Conservation (phyloP, 805 yeast species). For the Candida germanica region DNA sequence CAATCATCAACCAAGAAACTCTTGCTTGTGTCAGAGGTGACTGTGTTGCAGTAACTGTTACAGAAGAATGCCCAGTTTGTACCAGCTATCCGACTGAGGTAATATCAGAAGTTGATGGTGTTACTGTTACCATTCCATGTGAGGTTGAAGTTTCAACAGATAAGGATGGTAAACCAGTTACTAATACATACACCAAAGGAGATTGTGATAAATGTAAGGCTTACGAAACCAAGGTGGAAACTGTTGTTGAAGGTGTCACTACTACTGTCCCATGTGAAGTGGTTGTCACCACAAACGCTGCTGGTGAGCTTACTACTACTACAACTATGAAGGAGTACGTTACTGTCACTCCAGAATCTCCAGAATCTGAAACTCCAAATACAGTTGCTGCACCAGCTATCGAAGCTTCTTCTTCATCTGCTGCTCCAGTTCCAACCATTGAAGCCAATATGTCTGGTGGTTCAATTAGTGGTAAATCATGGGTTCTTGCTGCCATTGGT, state of each 20-base stretch:
- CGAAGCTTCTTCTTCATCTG: conserved; percentile 11
- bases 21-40: conserved; percentile 10
- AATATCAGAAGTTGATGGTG: conserved; percentile 13
- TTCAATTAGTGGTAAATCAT: neutral
- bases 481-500: conserved; percentile 1
- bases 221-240: conserved; percentile 10
- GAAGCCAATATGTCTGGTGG: neutral
- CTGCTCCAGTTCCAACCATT: conserved; percentile 3
- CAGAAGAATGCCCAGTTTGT: conserved; percentile 8
- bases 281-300: conserved; percentile 6
- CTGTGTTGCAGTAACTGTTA: conserved; percentile 10
- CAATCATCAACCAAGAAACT: conserved; percentile 1
- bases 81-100: conserved; percentile 8
- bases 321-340: too few species aligned
- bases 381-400: too few species aligned
- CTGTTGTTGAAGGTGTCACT: conserved; percentile 5
- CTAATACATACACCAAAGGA: conserved; percentile 6
- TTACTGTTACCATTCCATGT: conserved; percentile 17
- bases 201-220: conserved; percentile 11
- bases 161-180: conserved; percentile 1
- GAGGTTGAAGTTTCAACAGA: conserved; percentile 8
- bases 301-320: conserved; percentile 3
- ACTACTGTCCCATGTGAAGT: conserved; percentile 13
- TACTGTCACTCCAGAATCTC: too few species aligned
- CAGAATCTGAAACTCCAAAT: too few species aligned